A percentile compares a stretch with the other conserved stretches of the same genome.
Evolutionary conservation across 2,329 filamentous ascomycete genomes (phyloP).

Genomic region (Phoma sp.): DNA sequence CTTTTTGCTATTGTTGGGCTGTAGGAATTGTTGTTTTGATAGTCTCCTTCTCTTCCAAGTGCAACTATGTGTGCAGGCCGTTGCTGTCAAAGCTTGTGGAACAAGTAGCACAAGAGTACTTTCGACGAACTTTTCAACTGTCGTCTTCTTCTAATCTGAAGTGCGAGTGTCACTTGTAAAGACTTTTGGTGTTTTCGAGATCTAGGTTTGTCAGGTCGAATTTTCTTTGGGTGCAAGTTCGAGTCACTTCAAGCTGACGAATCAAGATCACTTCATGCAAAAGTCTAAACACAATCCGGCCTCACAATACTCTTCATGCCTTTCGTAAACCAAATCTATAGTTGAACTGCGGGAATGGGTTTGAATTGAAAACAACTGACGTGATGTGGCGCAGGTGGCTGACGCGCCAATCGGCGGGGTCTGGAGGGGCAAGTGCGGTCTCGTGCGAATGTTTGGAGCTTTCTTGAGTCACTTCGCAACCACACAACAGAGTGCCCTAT

Average conservation of each 20-base stretch:
- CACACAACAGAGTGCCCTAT: background rate
- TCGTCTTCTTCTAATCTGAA: too few relatives aligned
- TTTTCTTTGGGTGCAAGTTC: background rate
- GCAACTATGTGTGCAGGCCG: too few relatives aligned
- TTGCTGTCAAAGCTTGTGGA: too few relatives aligned
- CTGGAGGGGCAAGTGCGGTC: slow-evolving; percentile 33
- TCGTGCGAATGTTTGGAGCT: slow-evolving; percentile 21
- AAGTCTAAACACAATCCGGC: too few relatives aligned
- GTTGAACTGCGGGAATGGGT: background rate
- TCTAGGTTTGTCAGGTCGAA: too few relatives aligned
- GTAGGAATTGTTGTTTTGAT: too few relatives aligned
- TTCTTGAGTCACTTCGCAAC: slow-evolving; percentile 35
- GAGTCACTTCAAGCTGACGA: slow-evolving; percentile 13
- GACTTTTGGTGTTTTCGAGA: too few relatives aligned
- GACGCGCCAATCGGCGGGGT: slow-evolving; percentile 21
- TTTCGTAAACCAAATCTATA: background rate
- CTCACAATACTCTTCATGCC: background rate
- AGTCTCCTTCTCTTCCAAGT: too few relatives aligned
- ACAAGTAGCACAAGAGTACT: too few relatives aligned
- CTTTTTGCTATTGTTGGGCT: too few relatives aligned
- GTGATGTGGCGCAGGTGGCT: slow-evolving; percentile 21
- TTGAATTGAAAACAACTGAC: background rate
- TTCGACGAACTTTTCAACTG: too few relatives aligned
- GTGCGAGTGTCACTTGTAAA: too few relatives aligned
- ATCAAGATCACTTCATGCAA: background rate